These are phyloP conservation scores for Prunus davidiana DNA, from an alignment of 306 rosid species.

Conservation along the genomic window DNA sequence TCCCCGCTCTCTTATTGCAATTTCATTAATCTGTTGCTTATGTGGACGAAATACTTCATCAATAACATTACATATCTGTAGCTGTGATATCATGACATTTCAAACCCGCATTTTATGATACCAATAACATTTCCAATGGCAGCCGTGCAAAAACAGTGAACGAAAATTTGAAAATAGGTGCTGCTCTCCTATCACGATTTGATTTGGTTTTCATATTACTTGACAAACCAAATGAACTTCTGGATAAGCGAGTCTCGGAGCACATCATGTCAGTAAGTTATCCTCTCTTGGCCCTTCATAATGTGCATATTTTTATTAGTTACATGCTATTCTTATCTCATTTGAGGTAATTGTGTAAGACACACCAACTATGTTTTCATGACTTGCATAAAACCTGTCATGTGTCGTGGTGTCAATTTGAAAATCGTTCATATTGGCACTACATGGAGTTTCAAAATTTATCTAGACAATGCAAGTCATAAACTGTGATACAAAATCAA, in stretches of 20 bases:
- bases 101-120: constrained; percentile 11
- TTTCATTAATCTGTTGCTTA: background rate
- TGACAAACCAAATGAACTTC: constrained; percentile 91
- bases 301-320: constrained; percentile 6
- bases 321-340: background rate
- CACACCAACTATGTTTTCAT: too few species aligned
- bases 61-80: background rate
- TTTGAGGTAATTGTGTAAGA: too few species aligned
- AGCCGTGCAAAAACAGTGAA: constrained; percentile 97
- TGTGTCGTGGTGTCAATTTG: too few species aligned
- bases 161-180: constrained; percentile 91
- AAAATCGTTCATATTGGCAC: too few species aligned
- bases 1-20: background rate
- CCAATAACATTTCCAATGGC: constrained; percentile 31
- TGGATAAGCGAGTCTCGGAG: constrained; percentile 89
- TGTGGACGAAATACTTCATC: background rate
- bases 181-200: constrained; percentile 86
- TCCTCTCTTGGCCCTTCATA: constrained; percentile 20
- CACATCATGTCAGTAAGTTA: constrained; percentile 95
- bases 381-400: too few species aligned
- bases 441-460: too few species aligned
- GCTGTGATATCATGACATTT: background rate
- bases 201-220: constrained; percentile 93
- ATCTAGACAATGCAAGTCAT: too few species aligned
- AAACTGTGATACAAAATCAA: too few species aligned